phyloP scores from a whole-genome alignment of 139 green algal species.

The Coelastrella sp. region DNA sequence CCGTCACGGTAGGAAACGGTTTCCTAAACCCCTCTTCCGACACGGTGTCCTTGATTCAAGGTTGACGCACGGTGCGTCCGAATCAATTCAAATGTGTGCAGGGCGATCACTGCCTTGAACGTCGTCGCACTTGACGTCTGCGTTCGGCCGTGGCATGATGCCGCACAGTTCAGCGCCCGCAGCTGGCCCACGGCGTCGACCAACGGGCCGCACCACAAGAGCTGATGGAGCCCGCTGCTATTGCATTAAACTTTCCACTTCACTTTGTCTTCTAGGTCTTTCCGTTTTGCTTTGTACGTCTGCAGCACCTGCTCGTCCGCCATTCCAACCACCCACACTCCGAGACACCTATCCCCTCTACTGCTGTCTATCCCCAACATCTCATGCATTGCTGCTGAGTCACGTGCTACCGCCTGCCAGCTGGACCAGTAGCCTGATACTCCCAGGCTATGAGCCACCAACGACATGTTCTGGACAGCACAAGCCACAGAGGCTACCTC shows the following conservation, averaged over 20 bases:
- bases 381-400: conserved; percentile 54
- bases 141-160: no score
- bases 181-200: no score
- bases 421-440: conserved; percentile 68
- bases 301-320: conserved; percentile 7
- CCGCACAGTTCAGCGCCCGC: no score
- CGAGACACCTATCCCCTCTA: conserved; percentile 49
- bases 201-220: no score
- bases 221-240: no score
- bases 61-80: no score
- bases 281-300: conserved; percentile 38
- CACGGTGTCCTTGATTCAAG: no score
- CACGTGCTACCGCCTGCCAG: conserved; percentile 58
- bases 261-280: conserved; percentile 31
- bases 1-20: no score
- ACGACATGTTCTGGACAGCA: conserved; percentile 64
- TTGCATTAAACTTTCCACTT: not conserved
- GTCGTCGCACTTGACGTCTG: no score
- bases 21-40: no score
- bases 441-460: conserved; percentile 51
- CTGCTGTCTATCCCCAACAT: conserved; percentile 52
- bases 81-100: no score
- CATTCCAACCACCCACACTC: conserved; percentile 44
- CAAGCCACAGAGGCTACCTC: conserved; percentile 64
- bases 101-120: no score